A percentile compares a stretch with the other conserved stretches of the same genome.
phyloP scores from a whole-genome alignment of 2,329 filamentous ascomycete species.

The Colletotrichum musae region DNA sequence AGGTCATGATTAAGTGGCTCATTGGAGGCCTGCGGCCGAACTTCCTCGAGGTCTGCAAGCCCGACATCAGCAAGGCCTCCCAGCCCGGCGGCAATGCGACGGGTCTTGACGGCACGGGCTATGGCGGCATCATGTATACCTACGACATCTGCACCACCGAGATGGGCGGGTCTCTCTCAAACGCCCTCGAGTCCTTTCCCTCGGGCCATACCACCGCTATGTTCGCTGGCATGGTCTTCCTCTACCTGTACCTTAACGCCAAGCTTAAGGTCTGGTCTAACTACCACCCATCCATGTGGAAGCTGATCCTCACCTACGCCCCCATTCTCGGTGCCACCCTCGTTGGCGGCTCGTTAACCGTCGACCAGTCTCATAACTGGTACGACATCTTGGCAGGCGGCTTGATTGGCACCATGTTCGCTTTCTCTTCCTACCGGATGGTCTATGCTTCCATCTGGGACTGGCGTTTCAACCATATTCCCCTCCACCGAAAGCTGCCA shows the following conservation, averaged over 20 bases:
- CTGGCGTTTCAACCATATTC: constrained; percentile 76
- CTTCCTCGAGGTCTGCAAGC: constrained; percentile 81
- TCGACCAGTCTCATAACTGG: constrained; percentile 83
- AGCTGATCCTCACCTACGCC: constrained; percentile 74
- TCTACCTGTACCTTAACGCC: constrained; percentile 82
- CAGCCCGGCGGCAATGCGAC: constrained; percentile 57
- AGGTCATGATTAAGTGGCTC: constrained; percentile 82
- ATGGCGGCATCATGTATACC: constrained; percentile 76
- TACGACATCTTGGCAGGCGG: constrained; percentile 79
- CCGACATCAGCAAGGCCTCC: constrained; percentile 61
- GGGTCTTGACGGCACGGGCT: constrained; percentile 66
- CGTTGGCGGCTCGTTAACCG: constrained; percentile 78
- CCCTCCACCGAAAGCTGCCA: constrained; percentile 71
- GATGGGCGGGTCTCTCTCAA: constrained; percentile 74
- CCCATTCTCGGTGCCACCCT: constrained; percentile 77
- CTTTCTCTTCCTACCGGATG: constrained; percentile 77
- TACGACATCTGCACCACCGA: constrained; percentile 79
- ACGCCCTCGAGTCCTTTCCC: constrained; percentile 79
- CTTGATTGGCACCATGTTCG: constrained; percentile 75
- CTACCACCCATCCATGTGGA: constrained; percentile 84
- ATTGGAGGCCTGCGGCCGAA: constrained; percentile 80
- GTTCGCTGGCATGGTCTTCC: constrained; percentile 79
- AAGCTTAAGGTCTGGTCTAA: constrained; percentile 83
- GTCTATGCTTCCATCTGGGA: constrained; percentile 78
- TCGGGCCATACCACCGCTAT: constrained; percentile 82